Conservation (phyloP, 371 early-diverging fungal species). For the Coemansia sp. region DNA sequence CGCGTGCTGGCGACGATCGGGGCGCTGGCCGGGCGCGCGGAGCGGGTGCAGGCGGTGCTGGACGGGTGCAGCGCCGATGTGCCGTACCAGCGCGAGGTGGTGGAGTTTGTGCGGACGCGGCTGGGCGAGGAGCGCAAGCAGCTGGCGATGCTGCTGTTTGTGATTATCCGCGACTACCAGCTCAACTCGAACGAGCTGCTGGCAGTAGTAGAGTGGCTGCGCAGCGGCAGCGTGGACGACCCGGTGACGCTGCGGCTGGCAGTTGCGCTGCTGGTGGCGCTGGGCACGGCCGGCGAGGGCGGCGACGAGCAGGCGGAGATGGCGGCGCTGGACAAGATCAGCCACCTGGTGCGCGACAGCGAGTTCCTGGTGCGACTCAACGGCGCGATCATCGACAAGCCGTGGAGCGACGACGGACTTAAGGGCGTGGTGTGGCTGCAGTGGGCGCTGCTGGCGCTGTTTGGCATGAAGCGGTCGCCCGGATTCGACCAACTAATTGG, state of each 20-base stretch:
- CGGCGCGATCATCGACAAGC: slow-evolving; percentile 41
- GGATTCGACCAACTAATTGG: slow-evolving; percentile 55
- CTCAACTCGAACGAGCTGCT: slow-evolving; percentile 57
- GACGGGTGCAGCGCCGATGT: slow-evolving; percentile 31
- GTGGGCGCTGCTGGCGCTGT: slow-evolving; percentile 63
- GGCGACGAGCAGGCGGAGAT: slow-evolving; percentile 38
- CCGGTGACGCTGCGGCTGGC: slow-evolving; percentile 58
- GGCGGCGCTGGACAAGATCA: slow-evolving; percentile 47
- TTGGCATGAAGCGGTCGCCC: slow-evolving; percentile 52
- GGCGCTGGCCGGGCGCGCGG: slow-evolving; percentile 51
- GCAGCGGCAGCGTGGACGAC: slow-evolving; percentile 57
- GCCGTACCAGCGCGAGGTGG: slow-evolving; percentile 54
- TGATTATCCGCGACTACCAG: slow-evolving; percentile 56
- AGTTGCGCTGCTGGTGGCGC: slow-evolving; percentile 57
- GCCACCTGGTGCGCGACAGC: slow-evolving; percentile 41
- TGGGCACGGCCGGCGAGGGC: slow-evolving; percentile 54
- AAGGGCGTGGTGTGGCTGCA: slow-evolving; percentile 67
- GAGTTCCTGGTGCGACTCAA: slow-evolving; percentile 44
- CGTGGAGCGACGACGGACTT: slow-evolving; percentile 56
- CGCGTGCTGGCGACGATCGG: slow-evolving; percentile 52
- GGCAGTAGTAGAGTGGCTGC: slow-evolving; percentile 57
- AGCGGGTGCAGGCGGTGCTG: slow-evolving; percentile 43
- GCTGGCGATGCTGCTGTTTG: slow-evolving; percentile 62
- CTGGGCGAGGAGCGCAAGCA: slow-evolving; percentile 61
- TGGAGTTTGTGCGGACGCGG: slow-evolving; percentile 52